These are phyloP conservation scores for Puccinia brachypodii DNA, from an alignment of 1,284 basidiomycete genomes.

Conservation along the genomic window DNA sequence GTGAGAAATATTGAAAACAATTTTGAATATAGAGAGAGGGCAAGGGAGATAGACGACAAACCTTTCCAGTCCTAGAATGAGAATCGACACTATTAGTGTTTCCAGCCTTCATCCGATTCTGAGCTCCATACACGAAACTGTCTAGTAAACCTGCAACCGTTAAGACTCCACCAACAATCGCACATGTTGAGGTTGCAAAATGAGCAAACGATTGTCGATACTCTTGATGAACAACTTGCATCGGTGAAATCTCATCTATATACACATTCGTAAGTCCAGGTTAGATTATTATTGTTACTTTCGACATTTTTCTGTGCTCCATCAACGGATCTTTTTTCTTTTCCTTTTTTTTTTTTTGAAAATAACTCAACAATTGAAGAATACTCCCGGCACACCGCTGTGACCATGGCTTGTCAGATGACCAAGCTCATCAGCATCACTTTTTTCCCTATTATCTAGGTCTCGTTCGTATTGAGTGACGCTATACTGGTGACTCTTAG, in stretches of 20 bases:
- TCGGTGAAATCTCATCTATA: constrained; percentile 82
- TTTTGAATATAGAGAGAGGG: neutral
- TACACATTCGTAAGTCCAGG: neutral
- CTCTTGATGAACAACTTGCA: constrained; percentile 86
- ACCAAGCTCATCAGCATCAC: constrained; percentile 52
- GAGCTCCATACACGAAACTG: constrained; percentile 69
- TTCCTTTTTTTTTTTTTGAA: neutral
- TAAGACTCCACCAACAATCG: constrained; percentile 93
- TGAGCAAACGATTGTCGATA: constrained; percentile 91
- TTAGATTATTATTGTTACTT: neutral
- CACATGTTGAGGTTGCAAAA: constrained; percentile 96
- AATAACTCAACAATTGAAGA: constrained; percentile 48
- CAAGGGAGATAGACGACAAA: neutral
- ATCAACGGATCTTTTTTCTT: too few species aligned
- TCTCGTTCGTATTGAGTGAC: constrained; percentile 95
- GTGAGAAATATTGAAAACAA: too few species aligned
- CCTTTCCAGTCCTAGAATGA: constrained; percentile 40
- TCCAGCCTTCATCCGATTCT: constrained; percentile 34
- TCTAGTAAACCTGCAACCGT: constrained; percentile 93
- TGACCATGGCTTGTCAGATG: constrained; percentile 73
- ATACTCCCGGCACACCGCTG: constrained; percentile 63
- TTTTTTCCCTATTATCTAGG: constrained; percentile 58
- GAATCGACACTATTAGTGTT: neutral
- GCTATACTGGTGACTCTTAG: constrained; percentile 82
- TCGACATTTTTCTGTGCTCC: too few species aligned